Evolutionary conservation across 148 eudicot species (phyloP).

Genomic region (Bassia scoparia): DNA sequence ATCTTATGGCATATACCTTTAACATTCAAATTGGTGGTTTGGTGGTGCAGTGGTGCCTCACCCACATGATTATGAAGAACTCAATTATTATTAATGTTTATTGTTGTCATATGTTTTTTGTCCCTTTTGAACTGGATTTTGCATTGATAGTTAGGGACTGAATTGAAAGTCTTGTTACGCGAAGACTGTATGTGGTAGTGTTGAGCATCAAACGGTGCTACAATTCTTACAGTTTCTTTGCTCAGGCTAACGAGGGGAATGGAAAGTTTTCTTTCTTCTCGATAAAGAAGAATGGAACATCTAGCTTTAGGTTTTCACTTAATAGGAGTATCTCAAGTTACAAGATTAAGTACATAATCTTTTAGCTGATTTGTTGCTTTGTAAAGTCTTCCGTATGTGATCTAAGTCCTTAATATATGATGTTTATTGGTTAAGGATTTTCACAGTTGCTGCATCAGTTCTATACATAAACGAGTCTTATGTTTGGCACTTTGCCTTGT

Average conservation of each 20-base stretch:
- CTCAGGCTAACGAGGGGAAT: neutral
- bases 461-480: neutral
- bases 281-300: neutral
- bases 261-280: neutral
- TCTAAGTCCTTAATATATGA: neutral
- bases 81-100: neutral
- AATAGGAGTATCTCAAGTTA: neutral
- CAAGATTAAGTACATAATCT: neutral
- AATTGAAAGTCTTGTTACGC: neutral
- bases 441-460: neutral
- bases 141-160: neutral
- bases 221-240: neutral
- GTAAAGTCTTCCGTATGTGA: neutral
- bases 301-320: neutral
- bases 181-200: neutral
- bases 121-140: neutral
- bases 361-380: neutral
- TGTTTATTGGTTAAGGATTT: neutral
- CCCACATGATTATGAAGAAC: neutral
- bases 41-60: too few species aligned
- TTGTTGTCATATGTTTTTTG: too few species aligned
- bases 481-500: neutral
- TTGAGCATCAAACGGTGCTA: neutral
- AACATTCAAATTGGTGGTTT: neutral
- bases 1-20: neutral